Percentiles rank a stretch among this genome's conserved stretches.
Evolutionary conservation across 345 rosid species (phyloP).

Genomic region (Linum lewisii): DNA sequence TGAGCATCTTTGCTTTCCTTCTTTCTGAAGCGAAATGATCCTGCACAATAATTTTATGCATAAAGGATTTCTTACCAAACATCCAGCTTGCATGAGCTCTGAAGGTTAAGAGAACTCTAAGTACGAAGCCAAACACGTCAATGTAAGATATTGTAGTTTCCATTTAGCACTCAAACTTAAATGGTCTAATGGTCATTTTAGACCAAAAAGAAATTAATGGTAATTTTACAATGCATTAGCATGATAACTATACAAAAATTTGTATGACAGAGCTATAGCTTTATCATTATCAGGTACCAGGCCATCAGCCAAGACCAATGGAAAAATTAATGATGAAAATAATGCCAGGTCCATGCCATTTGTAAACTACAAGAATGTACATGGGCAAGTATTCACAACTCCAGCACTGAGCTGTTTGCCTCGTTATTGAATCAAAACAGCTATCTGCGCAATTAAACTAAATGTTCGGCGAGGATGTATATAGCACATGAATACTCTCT

Average conservation of each 20-base stretch:
- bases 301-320: neutral
- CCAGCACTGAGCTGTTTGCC: neutral
- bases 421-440: neutral
- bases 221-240: no score
- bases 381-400: neutral
- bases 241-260: no score
- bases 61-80: neutral
- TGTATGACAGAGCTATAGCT: neutral
- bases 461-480: neutral
- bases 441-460: neutral
- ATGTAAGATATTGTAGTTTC: no score
- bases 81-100: neutral
- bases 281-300: neutral
- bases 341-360: neutral
- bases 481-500: neutral
- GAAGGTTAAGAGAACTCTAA: neutral
- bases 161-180: no score
- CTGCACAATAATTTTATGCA: conserved; percentile 27
- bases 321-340: neutral
- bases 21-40: conserved; percentile 79
- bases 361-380: no score
- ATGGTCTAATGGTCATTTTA: no score
- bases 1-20: conserved; percentile 94
- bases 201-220: no score
- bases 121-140: neutral